Evolutionary conservation across 805 yeast genomes (phyloP).

Genomic region (Zygotorulaspora chibaensis): DNA sequence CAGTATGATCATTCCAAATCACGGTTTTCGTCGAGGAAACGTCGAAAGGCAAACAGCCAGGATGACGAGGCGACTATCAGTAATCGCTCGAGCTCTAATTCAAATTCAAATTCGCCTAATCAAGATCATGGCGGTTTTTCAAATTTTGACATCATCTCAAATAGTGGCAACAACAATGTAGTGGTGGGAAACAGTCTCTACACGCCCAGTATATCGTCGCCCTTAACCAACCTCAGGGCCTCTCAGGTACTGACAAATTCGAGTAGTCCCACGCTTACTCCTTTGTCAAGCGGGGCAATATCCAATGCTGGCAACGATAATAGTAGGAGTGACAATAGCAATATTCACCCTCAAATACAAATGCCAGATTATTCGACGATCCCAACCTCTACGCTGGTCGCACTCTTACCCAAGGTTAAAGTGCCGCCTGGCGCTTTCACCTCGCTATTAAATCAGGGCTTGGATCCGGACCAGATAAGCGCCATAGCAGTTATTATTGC

Average conservation of each 20-base stretch:
- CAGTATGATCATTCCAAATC: constrained; percentile 33
- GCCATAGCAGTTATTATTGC: constrained; percentile 70
- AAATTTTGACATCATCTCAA: constrained; percentile 16
- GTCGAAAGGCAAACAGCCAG: background rate
- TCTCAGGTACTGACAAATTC: constrained; percentile 13
- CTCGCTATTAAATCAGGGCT: constrained; percentile 61
- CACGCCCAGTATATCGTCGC: constrained; percentile 19
- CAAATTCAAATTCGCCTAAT: constrained; percentile 9
- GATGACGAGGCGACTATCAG: background rate
- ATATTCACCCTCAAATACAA: constrained; percentile 18
- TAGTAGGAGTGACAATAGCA: background rate
- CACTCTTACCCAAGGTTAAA: constrained; percentile 52
- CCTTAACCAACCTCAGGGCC: constrained; percentile 18
- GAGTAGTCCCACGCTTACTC: constrained; percentile 8
- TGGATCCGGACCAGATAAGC: constrained; percentile 65
- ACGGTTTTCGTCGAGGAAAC: constrained; percentile 26
- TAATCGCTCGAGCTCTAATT: background rate
- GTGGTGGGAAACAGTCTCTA: constrained; percentile 1
- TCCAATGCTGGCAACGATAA: constrained; percentile 1
- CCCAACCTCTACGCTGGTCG: constrained; percentile 36
- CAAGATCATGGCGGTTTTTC: constrained; percentile 28
- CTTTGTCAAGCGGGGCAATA: background rate
- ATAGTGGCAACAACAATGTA: background rate
- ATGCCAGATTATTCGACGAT: constrained; percentile 31
- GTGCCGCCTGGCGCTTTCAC: constrained; percentile 72